Conservation (phyloP, 495 filamentous ascomycete species). For the Penicillium mononematosum region DNA sequence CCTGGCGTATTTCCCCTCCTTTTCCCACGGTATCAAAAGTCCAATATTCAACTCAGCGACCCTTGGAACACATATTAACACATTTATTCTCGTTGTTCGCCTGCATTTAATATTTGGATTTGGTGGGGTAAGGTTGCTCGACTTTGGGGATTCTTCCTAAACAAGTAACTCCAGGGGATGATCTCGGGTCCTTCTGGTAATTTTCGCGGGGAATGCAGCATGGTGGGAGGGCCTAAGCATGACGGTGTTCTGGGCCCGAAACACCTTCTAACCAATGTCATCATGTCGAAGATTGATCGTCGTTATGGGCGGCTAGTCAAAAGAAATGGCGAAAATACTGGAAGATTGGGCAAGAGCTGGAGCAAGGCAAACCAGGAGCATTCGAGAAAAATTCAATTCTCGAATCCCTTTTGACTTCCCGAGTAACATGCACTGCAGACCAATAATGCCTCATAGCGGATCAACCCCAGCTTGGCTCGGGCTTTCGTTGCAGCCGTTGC, state of each 20-base stretch:
- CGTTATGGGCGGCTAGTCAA: constrained; percentile 5
- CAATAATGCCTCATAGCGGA: not conserved
- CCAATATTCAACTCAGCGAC: not conserved
- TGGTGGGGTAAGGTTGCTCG: constrained; percentile 10
- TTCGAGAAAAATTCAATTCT: not conserved
- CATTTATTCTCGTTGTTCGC: not conserved
- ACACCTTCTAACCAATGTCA: not conserved
- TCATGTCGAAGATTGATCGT: constrained; percentile 5
- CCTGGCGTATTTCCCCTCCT: not conserved
- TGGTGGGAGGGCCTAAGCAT: constrained; percentile 6
- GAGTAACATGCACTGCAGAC: not conserved
- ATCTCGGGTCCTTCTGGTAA: constrained; percentile 6
- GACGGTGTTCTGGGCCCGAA: constrained; percentile 4
- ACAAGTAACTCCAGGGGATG: not conserved
- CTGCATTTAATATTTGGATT: not conserved
- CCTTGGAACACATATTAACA: not conserved
- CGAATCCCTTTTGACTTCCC: not conserved
- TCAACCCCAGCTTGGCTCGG: not conserved
- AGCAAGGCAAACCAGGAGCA: not conserved
- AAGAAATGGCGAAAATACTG: constrained; percentile 1
- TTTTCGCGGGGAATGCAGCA: constrained; percentile 11
- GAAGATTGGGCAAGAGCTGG: not conserved
- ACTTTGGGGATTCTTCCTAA: constrained; percentile 3
- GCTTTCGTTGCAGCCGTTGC: not conserved
- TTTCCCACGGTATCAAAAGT: not conserved